Conservation (phyloP, 2,329 filamentous ascomycete genomes). For the Botrytis tulipae region DNA sequence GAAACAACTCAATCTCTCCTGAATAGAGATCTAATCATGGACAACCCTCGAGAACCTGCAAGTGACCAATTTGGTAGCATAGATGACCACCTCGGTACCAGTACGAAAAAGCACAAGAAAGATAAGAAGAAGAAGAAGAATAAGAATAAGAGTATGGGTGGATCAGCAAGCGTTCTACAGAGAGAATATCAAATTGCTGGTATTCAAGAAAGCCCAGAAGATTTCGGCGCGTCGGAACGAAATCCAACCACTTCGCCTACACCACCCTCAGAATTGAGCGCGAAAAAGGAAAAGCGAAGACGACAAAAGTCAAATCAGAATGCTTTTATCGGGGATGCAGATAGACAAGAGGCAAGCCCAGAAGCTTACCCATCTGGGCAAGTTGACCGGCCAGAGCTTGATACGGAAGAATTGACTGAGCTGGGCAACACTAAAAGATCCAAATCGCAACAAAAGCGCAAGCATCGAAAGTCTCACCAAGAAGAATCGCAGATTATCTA, state of each 20-base stretch:
- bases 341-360: neutral
- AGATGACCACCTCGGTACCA: neutral
- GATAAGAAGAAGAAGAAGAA: constrained; percentile 16
- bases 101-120: neutral
- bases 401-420: neutral
- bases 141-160: constrained; percentile 3
- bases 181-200: neutral
- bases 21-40: neutral
- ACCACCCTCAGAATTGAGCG: neutral
- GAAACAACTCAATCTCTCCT: neutral
- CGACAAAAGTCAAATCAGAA: neutral
- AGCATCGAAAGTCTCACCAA: constrained; percentile 5
- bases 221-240: neutral
- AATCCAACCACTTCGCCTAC: neutral
- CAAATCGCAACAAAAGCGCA: constrained; percentile 4
- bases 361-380: neutral
- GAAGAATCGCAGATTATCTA: neutral
- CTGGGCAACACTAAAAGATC: neutral
- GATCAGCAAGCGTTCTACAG: constrained; percentile 9
- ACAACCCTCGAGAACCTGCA: neutral
- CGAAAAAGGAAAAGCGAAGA: constrained; percentile 4
- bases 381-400: neutral
- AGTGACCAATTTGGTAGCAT: neutral
- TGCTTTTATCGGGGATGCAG: neutral
- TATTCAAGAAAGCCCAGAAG: neutral